These are phyloP conservation scores for Neurospora sp. DNA, from an alignment of 495 filamentous ascomycete species.

Conservation along the genomic window DNA sequence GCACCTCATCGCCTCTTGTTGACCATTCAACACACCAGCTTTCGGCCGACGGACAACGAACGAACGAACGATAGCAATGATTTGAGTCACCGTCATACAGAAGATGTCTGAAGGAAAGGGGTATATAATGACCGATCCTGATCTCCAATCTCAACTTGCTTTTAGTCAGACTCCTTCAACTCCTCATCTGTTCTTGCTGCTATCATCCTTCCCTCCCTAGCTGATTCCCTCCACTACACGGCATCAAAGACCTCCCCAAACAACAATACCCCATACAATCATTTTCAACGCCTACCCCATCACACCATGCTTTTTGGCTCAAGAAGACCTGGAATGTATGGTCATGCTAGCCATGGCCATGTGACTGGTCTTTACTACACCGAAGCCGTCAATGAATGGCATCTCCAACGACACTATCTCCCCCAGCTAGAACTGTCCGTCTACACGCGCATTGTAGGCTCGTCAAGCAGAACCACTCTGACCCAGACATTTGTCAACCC, in stretches of 20 bases:
- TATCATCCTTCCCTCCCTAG: background rate
- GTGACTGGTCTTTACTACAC: conserved; percentile 20
- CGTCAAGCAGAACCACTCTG: conserved; percentile 46
- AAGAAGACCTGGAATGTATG: background rate
- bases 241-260: background rate
- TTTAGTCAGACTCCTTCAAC: background rate
- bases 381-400: background rate
- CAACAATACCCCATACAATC: background rate
- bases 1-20: background rate
- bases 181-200: background rate
- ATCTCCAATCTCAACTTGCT: background rate
- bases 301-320: background rate
- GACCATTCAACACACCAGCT: too few relatives aligned
- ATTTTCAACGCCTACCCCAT: background rate
- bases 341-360: background rate
- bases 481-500: conserved; percentile 54
- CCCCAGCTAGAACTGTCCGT: conserved; percentile 42
- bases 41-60: background rate
- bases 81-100: background rate
- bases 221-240: background rate
- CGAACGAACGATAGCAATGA: background rate
- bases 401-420: conserved; percentile 30
- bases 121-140: background rate
- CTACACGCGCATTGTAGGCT: conserved; percentile 44
- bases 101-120: background rate